phyloP scores from a whole-genome alignment of 257 asterid species.

The Hygrophila difformis region DNA sequence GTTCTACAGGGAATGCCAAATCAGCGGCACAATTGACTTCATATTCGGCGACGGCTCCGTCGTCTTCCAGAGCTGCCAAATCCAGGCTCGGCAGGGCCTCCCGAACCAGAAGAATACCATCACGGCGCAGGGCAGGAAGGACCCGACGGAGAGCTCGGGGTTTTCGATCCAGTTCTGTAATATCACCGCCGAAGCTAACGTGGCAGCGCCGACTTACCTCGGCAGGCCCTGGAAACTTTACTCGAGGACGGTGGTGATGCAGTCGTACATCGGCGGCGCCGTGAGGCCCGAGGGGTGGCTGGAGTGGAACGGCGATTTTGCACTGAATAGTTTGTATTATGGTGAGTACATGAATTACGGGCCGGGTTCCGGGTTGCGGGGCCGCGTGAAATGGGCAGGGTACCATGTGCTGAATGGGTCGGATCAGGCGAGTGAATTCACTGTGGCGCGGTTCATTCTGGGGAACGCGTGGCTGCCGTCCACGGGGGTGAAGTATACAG shows the following conservation, averaged over 20 bases:
- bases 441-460: slow-evolving; percentile 35
- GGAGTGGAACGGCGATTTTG: slow-evolving; percentile 40
- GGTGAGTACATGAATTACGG: slow-evolving; percentile 49
- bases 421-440: slow-evolving; percentile 28
- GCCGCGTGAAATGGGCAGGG: slow-evolving; percentile 50
- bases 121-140: slow-evolving; percentile 52
- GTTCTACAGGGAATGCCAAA: slow-evolving; percentile 42
- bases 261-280: slow-evolving; percentile 36
- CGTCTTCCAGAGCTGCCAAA: slow-evolving; percentile 39
- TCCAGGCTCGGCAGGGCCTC: slow-evolving; percentile 37
- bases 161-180: slow-evolving; percentile 45
- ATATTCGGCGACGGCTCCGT: slow-evolving; percentile 44
- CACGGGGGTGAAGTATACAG: slow-evolving; percentile 46
- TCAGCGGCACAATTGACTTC: slow-evolving; percentile 53
- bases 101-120: slow-evolving; percentile 48
- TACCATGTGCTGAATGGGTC: slow-evolving; percentile 28
- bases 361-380: slow-evolving; percentile 34
- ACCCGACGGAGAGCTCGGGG: slow-evolving; percentile 24
- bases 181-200: slow-evolving; percentile 32
- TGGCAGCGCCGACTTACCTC: slow-evolving; percentile 27
- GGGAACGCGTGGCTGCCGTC: slow-evolving; percentile 55
- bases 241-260: slow-evolving; percentile 49
- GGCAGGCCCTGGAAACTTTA: slow-evolving; percentile 52
- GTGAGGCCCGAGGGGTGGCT: slow-evolving; percentile 52
- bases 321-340: slow-evolving; percentile 32